Conservation (phyloP, 2,329 filamentous ascomycete species). For the Dactylellina haptotyla region DNA sequence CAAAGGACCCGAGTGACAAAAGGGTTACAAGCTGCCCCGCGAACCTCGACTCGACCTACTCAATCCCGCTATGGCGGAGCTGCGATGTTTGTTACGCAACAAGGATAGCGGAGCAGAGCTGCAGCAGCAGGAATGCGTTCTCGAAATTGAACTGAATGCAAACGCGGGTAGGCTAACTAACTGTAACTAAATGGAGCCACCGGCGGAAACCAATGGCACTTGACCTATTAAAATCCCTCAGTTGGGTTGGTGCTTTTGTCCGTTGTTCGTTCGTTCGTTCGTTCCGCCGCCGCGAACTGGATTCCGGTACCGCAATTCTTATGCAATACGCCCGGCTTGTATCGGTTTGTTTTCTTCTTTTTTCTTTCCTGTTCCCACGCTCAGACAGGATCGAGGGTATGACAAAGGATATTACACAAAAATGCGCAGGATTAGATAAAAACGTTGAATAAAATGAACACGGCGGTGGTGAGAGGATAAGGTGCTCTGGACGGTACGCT, state of each 20-base stretch:
- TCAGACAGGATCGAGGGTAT: neutral
- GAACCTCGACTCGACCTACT: conserved; percentile 49
- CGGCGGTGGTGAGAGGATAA: conserved; percentile 37
- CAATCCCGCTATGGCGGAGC: conserved; percentile 19
- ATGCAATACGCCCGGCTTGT: conserved; percentile 28
- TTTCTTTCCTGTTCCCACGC: too few species aligned
- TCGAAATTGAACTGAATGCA: conserved; percentile 11
- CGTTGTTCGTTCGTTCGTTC: neutral
- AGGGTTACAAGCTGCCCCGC: conserved; percentile 10
- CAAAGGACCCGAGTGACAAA: too few species aligned
- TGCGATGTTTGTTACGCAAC: conserved; percentile 45
- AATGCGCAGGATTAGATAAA: conserved; percentile 18
- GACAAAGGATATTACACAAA: conserved; percentile 10
- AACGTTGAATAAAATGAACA: neutral
- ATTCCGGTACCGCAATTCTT: conserved; percentile 23
- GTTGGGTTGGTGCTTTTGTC: neutral
- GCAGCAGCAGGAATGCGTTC: neutral
- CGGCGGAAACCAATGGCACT: conserved; percentile 48
- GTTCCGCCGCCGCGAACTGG: neutral
- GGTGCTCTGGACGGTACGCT: conserved; percentile 20
- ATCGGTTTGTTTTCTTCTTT: conserved; percentile 22
- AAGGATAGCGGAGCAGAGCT: conserved; percentile 18
- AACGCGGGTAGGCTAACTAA: conserved; percentile 49
- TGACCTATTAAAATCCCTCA: conserved; percentile 54
- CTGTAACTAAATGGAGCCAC: too few species aligned